phyloP scores from a whole-genome alignment of 1,284 basidiomycete genomes.

The Paramarasmius palmivorus region DNA sequence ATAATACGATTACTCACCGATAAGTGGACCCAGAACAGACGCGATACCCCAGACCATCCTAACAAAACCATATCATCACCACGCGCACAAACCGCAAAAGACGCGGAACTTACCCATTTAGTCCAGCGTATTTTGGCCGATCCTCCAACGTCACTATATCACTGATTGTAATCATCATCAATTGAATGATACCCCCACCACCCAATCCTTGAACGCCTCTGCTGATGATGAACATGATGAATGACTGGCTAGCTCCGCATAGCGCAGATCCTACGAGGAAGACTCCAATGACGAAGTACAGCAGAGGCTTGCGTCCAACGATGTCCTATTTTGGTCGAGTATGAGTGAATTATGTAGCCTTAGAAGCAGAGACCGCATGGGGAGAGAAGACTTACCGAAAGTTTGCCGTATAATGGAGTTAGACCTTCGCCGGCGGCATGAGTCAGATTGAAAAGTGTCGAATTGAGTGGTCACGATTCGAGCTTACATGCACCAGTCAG shows the following conservation, averaged over 20 bases:
- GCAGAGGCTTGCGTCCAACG: neutral
- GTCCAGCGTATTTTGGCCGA: neutral
- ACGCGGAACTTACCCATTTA: conserved; percentile 5
- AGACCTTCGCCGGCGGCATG: conserved; percentile 1
- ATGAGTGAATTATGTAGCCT: conserved; percentile 20
- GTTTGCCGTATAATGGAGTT: conserved; percentile 9
- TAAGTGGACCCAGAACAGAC: conserved; percentile 4
- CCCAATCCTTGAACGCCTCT: conserved; percentile 9
- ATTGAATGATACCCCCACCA: conserved; percentile 36
- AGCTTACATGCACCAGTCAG: conserved; percentile 17
- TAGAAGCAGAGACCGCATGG: too few species aligned
- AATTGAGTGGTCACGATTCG: neutral
- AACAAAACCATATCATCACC: neutral
- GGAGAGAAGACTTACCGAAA: conserved; percentile 9
- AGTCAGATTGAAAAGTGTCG: too few species aligned
- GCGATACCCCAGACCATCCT: conserved; percentile 4
- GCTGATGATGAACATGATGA: conserved; percentile 39
- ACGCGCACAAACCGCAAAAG: neutral
- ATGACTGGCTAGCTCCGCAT: conserved; percentile 44
- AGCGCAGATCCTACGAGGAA: conserved; percentile 40
- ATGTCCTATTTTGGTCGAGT: neutral
- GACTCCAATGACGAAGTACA: conserved; percentile 20
- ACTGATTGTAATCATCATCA: conserved; percentile 32
- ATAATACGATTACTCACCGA: too few species aligned
- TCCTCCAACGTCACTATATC: conserved; percentile 25